Conservation (phyloP, 2,329 filamentous ascomycete genomes). For the Botrytis porri region DNA sequence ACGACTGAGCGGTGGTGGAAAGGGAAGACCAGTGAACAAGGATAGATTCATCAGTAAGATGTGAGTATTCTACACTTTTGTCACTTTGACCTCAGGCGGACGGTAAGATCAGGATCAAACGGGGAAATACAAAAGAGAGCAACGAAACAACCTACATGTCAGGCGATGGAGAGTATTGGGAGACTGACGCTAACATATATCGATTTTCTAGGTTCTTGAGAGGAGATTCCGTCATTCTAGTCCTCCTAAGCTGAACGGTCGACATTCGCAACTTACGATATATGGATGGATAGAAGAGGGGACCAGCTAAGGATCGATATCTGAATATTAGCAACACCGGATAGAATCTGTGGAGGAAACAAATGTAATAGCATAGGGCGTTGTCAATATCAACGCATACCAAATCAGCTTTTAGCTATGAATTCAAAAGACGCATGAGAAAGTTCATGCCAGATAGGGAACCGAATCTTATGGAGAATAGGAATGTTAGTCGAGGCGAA, state of each 20-base stretch:
- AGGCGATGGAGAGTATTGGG: background rate
- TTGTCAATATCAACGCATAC: conserved; percentile 17
- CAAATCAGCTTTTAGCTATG: conserved; percentile 11
- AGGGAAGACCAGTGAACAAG: conserved; percentile 90
- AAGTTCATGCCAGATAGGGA: conserved; percentile 15
- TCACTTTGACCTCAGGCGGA: background rate
- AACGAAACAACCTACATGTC: background rate
- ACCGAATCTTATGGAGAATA: conserved; percentile 11
- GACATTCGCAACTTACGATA: conserved; percentile 9
- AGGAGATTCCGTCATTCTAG: conserved; percentile 40
- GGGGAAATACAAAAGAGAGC: background rate
- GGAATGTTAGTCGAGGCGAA: conserved; percentile 12
- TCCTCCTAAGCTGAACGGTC: conserved; percentile 38
- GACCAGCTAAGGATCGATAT: background rate
- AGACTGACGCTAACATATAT: background rate
- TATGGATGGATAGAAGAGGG: conserved; percentile 8
- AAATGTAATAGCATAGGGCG: conserved; percentile 11
- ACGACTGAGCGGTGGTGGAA: conserved; percentile 76
- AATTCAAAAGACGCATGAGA: conserved; percentile 9
- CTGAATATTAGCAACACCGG: background rate
- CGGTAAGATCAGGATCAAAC: background rate
- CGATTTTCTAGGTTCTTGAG: conserved; percentile 37
- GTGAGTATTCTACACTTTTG: conserved; percentile 49
- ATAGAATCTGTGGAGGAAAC: conserved; percentile 18
- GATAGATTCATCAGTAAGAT: conserved; percentile 98